phyloP scores from a whole-genome alignment of 768 basidiomycete species.

The Trametes gibbosa region DNA sequence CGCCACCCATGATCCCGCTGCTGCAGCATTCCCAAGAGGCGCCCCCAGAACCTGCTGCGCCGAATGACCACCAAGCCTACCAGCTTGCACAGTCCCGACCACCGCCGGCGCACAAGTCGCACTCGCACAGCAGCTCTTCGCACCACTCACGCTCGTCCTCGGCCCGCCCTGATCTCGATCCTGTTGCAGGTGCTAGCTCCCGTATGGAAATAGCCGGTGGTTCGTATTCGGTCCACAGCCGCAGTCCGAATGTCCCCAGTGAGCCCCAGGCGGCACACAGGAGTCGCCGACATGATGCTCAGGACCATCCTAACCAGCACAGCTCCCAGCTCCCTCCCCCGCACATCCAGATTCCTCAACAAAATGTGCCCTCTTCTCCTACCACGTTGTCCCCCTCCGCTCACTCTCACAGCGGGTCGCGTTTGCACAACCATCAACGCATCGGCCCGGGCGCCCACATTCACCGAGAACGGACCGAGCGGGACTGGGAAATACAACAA shows the following conservation, averaged over 20 bases:
- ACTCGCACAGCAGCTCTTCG: constrained; percentile 49
- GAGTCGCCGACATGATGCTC: constrained; percentile 47
- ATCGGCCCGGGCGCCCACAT: constrained; percentile 60
- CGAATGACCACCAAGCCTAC: constrained; percentile 21
- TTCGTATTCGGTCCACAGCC: constrained; percentile 31
- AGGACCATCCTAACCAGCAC: constrained; percentile 37
- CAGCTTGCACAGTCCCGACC: constrained; percentile 28
- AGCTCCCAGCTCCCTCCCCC: constrained; percentile 26
- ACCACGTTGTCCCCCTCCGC: constrained; percentile 27
- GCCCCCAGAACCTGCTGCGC: constrained; percentile 20
- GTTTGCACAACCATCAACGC: constrained; percentile 60
- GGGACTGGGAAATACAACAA: constrained; percentile 21
- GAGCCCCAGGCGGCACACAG: constrained; percentile 34
- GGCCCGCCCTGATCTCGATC: constrained; percentile 26
- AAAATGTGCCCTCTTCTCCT: constrained; percentile 32
- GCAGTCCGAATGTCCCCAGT: constrained; percentile 23
- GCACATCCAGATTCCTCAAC: constrained; percentile 30
- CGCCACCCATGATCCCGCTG: constrained; percentile 27
- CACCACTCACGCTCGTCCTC: constrained; percentile 47
- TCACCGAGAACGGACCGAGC: constrained; percentile 45
- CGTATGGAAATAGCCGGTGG: constrained; percentile 36
- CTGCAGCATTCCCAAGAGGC: constrained; percentile 20
- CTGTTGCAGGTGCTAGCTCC: constrained; percentile 15
- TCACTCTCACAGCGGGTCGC: constrained; percentile 5
- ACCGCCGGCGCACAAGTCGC: constrained; percentile 38